Conservation (phyloP, 768 basidiomycete species). For the Collybiopsis confluens region DNA sequence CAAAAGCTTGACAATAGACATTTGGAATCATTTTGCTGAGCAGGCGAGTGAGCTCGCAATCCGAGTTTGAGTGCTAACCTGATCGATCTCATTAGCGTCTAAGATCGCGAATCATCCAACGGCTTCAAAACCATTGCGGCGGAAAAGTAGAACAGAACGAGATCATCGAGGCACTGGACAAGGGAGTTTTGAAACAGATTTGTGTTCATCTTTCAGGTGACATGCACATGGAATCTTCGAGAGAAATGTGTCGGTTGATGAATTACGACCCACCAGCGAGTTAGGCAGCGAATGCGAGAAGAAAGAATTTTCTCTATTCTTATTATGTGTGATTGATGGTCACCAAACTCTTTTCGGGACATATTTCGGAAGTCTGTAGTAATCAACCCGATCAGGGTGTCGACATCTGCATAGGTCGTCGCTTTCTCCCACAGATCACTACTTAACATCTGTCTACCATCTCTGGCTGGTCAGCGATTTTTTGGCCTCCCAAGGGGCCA, state of each 20-base stretch:
- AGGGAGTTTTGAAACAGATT: slow-evolving; percentile 40
- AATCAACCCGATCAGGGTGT: too few species aligned
- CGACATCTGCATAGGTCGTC: too few species aligned
- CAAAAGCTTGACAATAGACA: slow-evolving; percentile 17
- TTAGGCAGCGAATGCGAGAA: neutral
- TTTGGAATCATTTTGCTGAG: slow-evolving; percentile 37
- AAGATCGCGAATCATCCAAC: slow-evolving; percentile 29
- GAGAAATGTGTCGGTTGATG: neutral
- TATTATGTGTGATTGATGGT: too few species aligned
- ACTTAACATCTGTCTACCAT: too few species aligned
- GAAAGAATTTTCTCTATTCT: neutral
- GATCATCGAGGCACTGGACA: slow-evolving; percentile 33
- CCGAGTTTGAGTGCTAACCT: neutral
- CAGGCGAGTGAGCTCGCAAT: slow-evolving; percentile 23
- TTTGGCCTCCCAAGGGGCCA: neutral
- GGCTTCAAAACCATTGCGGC: slow-evolving; percentile 31
- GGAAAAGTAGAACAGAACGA: slow-evolving; percentile 25
- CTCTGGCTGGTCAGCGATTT: too few species aligned
- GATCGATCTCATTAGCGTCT: slow-evolving; percentile 1
- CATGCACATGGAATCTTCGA: slow-evolving; percentile 2
- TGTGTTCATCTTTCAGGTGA: slow-evolving; percentile 30
- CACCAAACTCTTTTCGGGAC: too few species aligned
- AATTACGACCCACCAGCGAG: neutral
- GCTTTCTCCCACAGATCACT: too few species aligned
- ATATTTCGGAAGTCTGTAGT: too few species aligned